Percentiles rank a stretch among this genome's conserved stretches.
These are phyloP conservation scores for Monosporascus sp. DNA, from an alignment of 2,329 filamentous ascomycete species.

Conservation along the genomic window DNA sequence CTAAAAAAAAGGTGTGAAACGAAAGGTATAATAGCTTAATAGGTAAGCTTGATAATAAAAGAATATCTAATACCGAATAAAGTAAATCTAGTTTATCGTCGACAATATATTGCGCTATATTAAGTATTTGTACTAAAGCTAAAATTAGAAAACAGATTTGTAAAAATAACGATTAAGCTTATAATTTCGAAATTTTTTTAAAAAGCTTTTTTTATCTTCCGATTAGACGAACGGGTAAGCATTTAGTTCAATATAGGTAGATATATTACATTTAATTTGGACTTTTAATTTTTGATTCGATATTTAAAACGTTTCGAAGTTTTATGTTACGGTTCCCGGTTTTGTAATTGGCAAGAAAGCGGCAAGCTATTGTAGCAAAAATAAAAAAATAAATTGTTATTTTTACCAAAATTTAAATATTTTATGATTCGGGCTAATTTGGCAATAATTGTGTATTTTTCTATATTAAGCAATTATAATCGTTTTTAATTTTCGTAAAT, in stretches of 20 bases:
- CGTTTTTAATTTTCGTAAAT: conserved; percentile 22
- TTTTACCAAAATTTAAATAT: conserved; percentile 6
- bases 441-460: conserved; percentile 10
- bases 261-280: conserved; percentile 12
- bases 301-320: not conserved
- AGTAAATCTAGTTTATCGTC: conserved; percentile 20
- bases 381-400: conserved; percentile 25
- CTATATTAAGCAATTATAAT: conserved; percentile 12
- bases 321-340: not conserved
- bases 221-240: conserved; percentile 12
- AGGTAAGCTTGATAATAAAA: conserved; percentile 12
- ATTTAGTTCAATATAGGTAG: not conserved
- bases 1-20: conserved; percentile 33
- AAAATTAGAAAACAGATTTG: conserved; percentile 1
- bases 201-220: conserved; percentile 9
- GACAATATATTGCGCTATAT: conserved; percentile 10
- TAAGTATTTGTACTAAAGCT: not conserved
- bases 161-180: conserved; percentile 25
- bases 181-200: conserved; percentile 25
- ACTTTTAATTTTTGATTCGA: conserved; percentile 2
- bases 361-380: conserved; percentile 23
- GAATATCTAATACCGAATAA: conserved; percentile 30
- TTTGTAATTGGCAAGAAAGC: conserved; percentile 16
- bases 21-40: conserved; percentile 29
- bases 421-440: conserved; percentile 24